A percentile compares a stretch with the other conserved stretches of the same genome.
Evolutionary conservation across 805 yeast species (phyloP).

Genomic region (Teunomyces stri): DNA sequence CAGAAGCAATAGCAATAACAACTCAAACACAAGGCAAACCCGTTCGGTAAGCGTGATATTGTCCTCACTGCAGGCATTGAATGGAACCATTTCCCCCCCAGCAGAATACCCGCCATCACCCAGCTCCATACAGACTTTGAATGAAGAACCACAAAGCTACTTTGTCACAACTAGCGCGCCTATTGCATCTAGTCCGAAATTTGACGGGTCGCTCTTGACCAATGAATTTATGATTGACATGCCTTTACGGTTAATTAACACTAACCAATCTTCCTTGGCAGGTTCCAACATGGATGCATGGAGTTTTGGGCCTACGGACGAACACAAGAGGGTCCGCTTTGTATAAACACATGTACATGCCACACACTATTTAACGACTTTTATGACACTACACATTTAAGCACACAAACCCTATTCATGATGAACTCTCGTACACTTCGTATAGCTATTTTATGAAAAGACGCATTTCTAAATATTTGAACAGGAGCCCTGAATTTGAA

Average conservation of each 20-base stretch:
- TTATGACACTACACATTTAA: neutral
- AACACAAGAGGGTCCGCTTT: constrained; percentile 6
- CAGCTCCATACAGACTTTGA: neutral
- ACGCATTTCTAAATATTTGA: neutral
- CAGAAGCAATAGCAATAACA: neutral
- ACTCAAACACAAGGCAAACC: neutral
- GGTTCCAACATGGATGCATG: constrained; percentile 2
- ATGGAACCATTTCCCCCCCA: neutral
- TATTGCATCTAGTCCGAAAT: neutral
- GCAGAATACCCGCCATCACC: neutral
- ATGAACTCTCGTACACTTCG: neutral
- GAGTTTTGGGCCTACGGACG: neutral
- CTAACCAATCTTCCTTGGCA: constrained; percentile 9
- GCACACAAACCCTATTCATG: neutral
- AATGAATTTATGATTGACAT: constrained; percentile 4
- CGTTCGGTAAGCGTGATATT: neutral
- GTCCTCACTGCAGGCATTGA: constrained; percentile 2
- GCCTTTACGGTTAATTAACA: constrained; percentile 5
- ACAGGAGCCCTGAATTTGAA: neutral
- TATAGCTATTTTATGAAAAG: neutral
- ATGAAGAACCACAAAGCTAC: neutral
- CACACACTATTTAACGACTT: too few species aligned
- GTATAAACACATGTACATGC: neutral
- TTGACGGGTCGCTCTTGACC: neutral
- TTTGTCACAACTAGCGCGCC: neutral